A percentile compares a stretch with the other conserved stretches of the same genome.
Conservation (phyloP, 257 asterid species). For the Solanum arcanum region DNA sequence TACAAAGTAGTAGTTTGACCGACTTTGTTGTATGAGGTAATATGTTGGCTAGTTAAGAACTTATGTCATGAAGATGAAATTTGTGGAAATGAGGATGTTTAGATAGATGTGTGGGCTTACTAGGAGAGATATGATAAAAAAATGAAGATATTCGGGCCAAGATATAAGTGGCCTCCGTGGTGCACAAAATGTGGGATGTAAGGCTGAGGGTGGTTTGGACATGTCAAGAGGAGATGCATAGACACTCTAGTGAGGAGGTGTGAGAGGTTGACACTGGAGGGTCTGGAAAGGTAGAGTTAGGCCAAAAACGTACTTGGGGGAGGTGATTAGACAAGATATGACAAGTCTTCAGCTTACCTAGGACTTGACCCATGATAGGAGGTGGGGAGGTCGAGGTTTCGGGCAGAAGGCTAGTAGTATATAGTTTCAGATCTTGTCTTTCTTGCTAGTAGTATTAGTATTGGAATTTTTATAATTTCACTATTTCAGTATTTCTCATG, state of each 20-base stretch:
- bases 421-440: background rate
- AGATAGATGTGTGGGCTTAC: background rate
- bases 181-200: background rate
- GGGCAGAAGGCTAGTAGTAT: background rate
- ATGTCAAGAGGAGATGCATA: background rate
- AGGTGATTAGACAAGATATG: background rate
- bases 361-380: background rate
- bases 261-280: background rate
- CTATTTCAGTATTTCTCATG: background rate
- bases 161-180: background rate
- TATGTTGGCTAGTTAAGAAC: background rate
- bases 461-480: background rate
- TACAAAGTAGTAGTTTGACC: background rate
- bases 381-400: background rate
- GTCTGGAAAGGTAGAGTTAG: too few species aligned
- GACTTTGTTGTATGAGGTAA: background rate
- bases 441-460: background rate
- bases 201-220: background rate
- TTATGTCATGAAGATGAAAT: background rate
- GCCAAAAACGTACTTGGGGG: background rate
- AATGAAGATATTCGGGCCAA: background rate
- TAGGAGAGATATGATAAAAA: background rate
- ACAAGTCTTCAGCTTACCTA: background rate
- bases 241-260: background rate
- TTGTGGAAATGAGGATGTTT: background rate